Percentiles rank a stretch among this genome's conserved stretches.
Conservation (phyloP, 169 alveolate species). For the Cyclospora cayetanensis region DNA sequence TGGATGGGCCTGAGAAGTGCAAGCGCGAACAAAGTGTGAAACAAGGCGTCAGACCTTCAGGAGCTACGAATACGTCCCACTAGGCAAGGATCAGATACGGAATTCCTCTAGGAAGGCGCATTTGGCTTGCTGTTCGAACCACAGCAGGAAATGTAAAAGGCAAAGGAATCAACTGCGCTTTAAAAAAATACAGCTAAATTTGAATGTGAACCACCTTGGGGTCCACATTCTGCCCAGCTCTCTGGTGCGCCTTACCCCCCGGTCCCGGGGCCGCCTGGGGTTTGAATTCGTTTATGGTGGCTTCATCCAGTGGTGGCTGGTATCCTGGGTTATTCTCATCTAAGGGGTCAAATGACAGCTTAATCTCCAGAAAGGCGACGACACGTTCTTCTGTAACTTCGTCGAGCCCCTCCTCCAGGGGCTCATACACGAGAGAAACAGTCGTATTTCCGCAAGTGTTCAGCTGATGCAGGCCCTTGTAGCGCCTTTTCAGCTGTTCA, state of each 20-base stretch:
- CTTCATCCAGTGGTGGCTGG: slow-evolving; percentile 84
- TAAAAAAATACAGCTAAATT: neutral
- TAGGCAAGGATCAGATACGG: neutral
- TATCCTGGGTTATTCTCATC: slow-evolving; percentile 81
- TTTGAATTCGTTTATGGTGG: slow-evolving; percentile 78
- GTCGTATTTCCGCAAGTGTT: slow-evolving; percentile 81
- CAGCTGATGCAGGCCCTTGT: slow-evolving; percentile 88
- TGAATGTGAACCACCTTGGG: neutral
- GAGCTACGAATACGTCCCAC: neutral
- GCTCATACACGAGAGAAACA: slow-evolving; percentile 83
- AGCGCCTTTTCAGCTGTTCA: slow-evolving; percentile 86
- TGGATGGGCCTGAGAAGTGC: slow-evolving; percentile 74
- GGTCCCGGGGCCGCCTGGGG: neutral
- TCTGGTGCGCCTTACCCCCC: neutral
- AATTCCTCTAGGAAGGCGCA: neutral
- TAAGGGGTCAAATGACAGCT: slow-evolving; percentile 78
- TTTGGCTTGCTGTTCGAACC: neutral
- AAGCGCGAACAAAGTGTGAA: neutral
- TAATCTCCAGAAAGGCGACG: slow-evolving; percentile 82
- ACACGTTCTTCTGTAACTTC: slow-evolving; percentile 79
- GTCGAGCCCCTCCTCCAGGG: slow-evolving; percentile 86
- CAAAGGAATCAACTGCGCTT: too few species aligned
- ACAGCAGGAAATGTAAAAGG: neutral
- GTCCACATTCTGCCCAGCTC: neutral
- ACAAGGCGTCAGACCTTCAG: neutral